Base-by-base conservation (phyloP, 768 basidiomycete genomes). In the Kwoniella heveanensis region DNA sequence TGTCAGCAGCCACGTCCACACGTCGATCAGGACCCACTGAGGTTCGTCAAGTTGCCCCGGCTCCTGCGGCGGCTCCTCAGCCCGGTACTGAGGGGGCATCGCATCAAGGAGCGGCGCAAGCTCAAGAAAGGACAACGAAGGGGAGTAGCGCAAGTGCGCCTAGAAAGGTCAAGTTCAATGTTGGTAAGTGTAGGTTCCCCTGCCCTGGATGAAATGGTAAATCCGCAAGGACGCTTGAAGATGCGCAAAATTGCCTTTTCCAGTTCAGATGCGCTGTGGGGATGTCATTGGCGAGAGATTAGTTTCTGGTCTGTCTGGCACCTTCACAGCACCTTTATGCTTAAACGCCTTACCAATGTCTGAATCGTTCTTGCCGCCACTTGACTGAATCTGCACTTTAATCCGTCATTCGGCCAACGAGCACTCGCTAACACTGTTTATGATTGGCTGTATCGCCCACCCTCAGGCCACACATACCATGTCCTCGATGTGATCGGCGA, bases 401-500 rank as follows among this genome's bases (percentile, higher is more conserved):
- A n/a, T n/a, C n/a, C n/a, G n/a, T n/a, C n/a, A n/a, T n/a, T n/a
- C n/a, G n/a, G n/a, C n/a, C n/a, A n/a, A n/a, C n/a, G n/a, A n/a
- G n/a, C n/a, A n/a, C 7, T 7, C 46, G 46, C 12, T 32, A 13
- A 32, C 32, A 19, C 46, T 19, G 22, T 19, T 47, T 19, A 22
- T 29, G 26, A 19, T 25, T 47, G 0, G 6, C 27, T 49, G 44
- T n/a, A 54, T 51, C 27, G 24, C 32, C 7, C 22, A 8, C 26
- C 4, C 52, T 12, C 51, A 76, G 74, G 74, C 49, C 64, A 61
- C 27, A 62, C 70, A 48, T 76, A 76, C 54, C 72, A 73, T 22
- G 69, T 76, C 12, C 48, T 77, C 25, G 78, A 81, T 68, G 80
- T 80, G 21, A 74, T 80, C 27, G 79, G 77, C 2, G 77, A 78